Evolutionary conservation across 352 stramenopile genomes (phyloP).

Genomic region (Globisporangium orthogonon): DNA sequence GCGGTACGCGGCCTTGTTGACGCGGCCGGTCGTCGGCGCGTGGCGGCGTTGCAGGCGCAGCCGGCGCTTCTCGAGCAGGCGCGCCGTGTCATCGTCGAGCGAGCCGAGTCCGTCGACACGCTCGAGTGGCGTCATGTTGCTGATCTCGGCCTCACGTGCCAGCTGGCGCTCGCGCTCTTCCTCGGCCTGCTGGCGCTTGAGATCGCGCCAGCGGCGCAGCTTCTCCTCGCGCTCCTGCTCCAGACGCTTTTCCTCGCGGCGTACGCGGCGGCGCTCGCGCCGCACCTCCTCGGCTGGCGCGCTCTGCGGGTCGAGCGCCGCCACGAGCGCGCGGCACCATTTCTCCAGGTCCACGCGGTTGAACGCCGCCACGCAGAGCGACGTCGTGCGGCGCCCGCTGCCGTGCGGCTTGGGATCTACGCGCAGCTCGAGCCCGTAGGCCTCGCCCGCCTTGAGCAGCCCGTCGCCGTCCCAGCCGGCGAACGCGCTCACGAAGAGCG

Average conservation of each 20-base stretch:
- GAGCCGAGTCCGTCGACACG: slow-evolving; percentile 54
- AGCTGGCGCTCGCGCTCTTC: slow-evolving; percentile 47
- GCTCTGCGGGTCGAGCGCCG: slow-evolving; percentile 64
- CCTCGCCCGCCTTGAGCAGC: slow-evolving; percentile 53
- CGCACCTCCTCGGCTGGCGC: slow-evolving; percentile 50
- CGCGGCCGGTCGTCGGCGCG: slow-evolving; percentile 53
- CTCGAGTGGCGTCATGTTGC: slow-evolving; percentile 71
- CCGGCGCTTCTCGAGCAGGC: slow-evolving; percentile 72
- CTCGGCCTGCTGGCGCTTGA: slow-evolving; percentile 40
- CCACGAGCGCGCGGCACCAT: slow-evolving; percentile 69
- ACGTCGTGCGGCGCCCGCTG: slow-evolving; percentile 14
- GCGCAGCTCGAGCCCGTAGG: slow-evolving; percentile 76
- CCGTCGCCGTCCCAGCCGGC: slow-evolving; percentile 72
- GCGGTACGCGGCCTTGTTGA: slow-evolving; percentile 76
- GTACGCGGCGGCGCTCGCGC: slow-evolving; percentile 43
- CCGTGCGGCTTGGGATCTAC: slow-evolving; percentile 44
- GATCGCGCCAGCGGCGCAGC: slow-evolving; percentile 64
- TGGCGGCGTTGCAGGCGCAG: slow-evolving; percentile 60
- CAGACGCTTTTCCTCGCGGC: slow-evolving; percentile 56
- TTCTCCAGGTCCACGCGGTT: slow-evolving; percentile 81
- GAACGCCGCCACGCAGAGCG: slow-evolving; percentile 65
- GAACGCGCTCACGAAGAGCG: slow-evolving; percentile 56
- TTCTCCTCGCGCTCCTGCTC: slow-evolving; percentile 54
- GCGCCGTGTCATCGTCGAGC: slow-evolving; percentile 67
- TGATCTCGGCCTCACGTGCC: slow-evolving; percentile 61